Conservation (phyloP, 768 basidiomycete genomes). For the Serendipita sp. region DNA sequence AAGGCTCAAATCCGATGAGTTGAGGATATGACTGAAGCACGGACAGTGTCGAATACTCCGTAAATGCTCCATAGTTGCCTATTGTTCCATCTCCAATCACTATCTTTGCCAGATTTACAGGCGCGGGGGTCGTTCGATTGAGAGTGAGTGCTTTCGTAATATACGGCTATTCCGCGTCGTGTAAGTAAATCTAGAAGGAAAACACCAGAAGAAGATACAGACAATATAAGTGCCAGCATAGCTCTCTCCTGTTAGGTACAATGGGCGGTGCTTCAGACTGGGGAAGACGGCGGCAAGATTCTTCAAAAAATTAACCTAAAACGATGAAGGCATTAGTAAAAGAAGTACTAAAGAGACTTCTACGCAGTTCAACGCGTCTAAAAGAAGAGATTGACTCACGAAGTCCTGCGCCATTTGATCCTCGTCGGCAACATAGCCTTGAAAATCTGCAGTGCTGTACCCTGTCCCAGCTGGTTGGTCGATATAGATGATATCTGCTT, state of each 20-base stretch:
- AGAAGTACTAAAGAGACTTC: too few species aligned
- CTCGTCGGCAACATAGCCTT: constrained; percentile 43
- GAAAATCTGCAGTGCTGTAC: constrained; percentile 45
- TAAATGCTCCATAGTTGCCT: not conserved
- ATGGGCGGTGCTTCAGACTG: constrained; percentile 44
- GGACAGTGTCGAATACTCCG: constrained; percentile 25
- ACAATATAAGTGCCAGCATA: constrained; percentile 63
- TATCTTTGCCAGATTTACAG: constrained; percentile 50
- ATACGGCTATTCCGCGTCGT: not conserved
- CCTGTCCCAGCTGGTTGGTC: constrained; percentile 57
- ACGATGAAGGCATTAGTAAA: not conserved
- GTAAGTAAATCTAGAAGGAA: not conserved
- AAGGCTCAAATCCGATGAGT: constrained; percentile 52
- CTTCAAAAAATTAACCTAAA: constrained; percentile 50
- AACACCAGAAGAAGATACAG: constrained; percentile 12
- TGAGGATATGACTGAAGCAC: constrained; percentile 61
- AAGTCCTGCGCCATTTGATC: constrained; percentile 46
- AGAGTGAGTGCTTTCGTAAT: not conserved
- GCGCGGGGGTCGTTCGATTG: constrained; percentile 36
- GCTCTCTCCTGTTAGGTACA: constrained; percentile 51
- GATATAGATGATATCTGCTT: constrained; percentile 37
- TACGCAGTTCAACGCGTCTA: not conserved
- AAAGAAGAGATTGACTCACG: constrained; percentile 18
- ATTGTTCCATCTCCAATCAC: constrained; percentile 49
- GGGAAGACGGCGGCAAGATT: constrained; percentile 68